These are phyloP conservation scores for Cardamine occulta DNA, from an alignment of 345 rosid species.

Conservation along the genomic window DNA sequence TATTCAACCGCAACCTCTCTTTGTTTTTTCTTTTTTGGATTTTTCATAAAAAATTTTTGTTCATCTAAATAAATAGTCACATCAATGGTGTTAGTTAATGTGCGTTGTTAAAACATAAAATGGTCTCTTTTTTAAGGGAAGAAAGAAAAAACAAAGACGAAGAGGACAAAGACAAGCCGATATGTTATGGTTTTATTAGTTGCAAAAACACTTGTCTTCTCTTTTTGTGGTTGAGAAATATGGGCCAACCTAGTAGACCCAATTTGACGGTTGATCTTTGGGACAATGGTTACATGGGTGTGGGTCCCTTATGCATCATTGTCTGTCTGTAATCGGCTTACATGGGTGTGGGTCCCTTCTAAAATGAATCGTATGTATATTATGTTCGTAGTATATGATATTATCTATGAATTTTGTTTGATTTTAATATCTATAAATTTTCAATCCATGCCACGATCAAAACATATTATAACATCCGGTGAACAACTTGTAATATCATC, in stretches of 20 bases:
- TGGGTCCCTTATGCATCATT: slow-evolving; percentile 35
- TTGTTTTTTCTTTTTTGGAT: not conserved
- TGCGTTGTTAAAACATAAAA: slow-evolving; percentile 33
- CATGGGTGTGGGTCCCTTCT: no score
- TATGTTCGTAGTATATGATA: no score
- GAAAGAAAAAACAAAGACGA: slow-evolving; percentile 14
- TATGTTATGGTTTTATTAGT: slow-evolving; percentile 39
- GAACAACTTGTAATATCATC: not conserved
- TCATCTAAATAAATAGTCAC: slow-evolving; percentile 23
- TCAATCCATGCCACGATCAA: not conserved
- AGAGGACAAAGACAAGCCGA: slow-evolving; percentile 31
- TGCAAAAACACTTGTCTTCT: slow-evolving; percentile 34
- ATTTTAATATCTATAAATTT: no score
- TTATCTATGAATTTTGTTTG: no score
- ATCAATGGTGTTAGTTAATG: slow-evolving; percentile 27
- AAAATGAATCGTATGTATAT: not conserved
- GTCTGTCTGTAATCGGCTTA: slow-evolving; percentile 24
- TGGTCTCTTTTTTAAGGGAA: not conserved
- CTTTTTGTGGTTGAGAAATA: slow-evolving; percentile 36
- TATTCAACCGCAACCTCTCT: not conserved
- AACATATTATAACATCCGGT: not conserved
- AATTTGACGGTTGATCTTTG: slow-evolving; percentile 36
- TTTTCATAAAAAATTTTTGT: slow-evolving; percentile 4
- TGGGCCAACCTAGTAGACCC: slow-evolving; percentile 40
- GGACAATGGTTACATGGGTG: slow-evolving; percentile 46